Evolutionary conservation across 1,284 basidiomycete genomes (phyloP), one percentile per base, ranked within the genome.

Genomic region (Caloboletus firmus): DNA sequence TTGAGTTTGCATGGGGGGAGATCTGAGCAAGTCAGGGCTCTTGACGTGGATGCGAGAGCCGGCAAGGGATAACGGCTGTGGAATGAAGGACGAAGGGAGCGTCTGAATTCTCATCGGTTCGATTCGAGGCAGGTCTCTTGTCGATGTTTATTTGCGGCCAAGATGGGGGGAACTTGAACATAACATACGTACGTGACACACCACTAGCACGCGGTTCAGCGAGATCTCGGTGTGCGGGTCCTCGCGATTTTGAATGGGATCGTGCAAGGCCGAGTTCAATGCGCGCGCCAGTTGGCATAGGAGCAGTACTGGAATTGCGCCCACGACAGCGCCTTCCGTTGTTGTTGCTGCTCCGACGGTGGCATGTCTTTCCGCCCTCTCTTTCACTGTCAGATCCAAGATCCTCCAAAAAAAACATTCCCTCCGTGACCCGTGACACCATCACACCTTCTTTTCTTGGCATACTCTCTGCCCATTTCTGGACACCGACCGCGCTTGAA

Each of bases 121-220:
- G 44, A 56, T 43, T 62, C 51, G 57, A 61, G 54, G 59, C 43
- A 48, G 47, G 53, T 45, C 55, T 55, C n/a, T n/a, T 24, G 69
- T 56, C 62, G 59, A 59, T 53, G 68, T 59, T 66, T 59, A 65
- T 68, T 71, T 67, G 57, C 67, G 56, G 56, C 45, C 49, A 49
- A 44, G 53, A 45, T 54, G 59, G 65, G 55, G 51, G 55, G 54
- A n/a, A n/a, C n/a, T n/a, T 48, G 40, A 40, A 51, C 36, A 48
- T 62, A 40, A 47, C 36, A 49, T 64, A 66, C 58, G 58, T 69
- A 70, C 64, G 44, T 60, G 63, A 66, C 56, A 47, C 46, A 53
- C 52, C 55, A 50, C 47, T n/a, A n/a, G n/a, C n/a, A 24, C 24
- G 53, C 60, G 46, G 62, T 24, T 11, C 36, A 49, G 35, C 45